Percentiles rank a stretch among this genome's conserved stretches.
These are phyloP conservation scores for Musa troglodytarum DNA, from an alignment of 176 grass and related monocot genomes.

Conservation along the genomic window DNA sequence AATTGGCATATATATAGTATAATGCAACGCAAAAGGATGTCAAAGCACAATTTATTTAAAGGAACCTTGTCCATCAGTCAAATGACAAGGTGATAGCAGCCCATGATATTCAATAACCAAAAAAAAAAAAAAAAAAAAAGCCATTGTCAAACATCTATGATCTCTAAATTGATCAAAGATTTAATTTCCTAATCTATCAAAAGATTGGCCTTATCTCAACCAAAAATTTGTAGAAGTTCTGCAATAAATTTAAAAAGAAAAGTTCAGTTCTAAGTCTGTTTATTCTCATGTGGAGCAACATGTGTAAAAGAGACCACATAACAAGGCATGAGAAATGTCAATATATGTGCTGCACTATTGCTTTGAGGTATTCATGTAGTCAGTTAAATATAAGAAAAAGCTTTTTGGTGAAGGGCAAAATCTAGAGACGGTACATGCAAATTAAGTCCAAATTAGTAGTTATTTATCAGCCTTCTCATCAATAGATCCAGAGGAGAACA, in stretches of 20 bases:
- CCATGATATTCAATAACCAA: neutral
- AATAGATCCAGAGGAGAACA: too few relatives aligned
- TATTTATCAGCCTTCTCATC: too few relatives aligned
- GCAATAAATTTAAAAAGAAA: neutral
- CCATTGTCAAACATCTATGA: too few relatives aligned
- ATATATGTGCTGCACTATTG: too few relatives aligned
- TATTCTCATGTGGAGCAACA: neutral
- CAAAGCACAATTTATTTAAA: neutral
- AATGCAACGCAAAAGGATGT: neutral
- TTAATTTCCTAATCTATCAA: neutral
- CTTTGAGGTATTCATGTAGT: too few relatives aligned
- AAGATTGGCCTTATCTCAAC: neutral
- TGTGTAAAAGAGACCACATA: too few relatives aligned
- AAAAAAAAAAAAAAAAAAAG: too few relatives aligned
- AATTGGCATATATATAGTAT: neutral
- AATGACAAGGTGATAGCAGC: neutral
- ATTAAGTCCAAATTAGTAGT: too few relatives aligned
- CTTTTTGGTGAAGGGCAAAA: too few relatives aligned
- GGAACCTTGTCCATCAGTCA: neutral
- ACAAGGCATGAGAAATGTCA: too few relatives aligned
- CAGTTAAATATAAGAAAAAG: too few relatives aligned
- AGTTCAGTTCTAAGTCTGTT: neutral
- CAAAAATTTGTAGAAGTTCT: neutral
- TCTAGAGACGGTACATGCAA: too few relatives aligned
- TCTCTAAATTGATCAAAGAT: neutral